Percentiles rank a stretch among this genome's conserved stretches.
phyloP scores from a whole-genome alignment of 345 rosid genomes.

The Raphanus sativus region DNA sequence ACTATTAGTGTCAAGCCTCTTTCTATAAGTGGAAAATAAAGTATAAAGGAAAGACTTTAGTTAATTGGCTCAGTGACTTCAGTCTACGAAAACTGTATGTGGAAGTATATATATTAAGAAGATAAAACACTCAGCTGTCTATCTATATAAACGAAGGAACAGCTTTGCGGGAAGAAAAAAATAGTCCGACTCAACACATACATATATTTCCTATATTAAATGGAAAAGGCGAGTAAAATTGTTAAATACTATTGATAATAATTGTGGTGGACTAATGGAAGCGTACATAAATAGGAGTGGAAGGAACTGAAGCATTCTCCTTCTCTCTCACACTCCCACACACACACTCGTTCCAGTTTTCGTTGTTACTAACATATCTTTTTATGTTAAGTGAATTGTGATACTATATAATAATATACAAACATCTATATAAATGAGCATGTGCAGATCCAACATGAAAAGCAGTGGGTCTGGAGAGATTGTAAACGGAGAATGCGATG shows the following conservation, averaged over 20 bases:
- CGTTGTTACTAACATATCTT: neutral
- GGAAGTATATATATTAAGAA: constrained; percentile 4
- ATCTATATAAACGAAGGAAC: neutral
- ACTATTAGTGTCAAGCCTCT: constrained; percentile 13
- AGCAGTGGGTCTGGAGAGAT: constrained; percentile 33
- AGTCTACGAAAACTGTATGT: constrained; percentile 3
- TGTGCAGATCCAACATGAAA: constrained; percentile 31
- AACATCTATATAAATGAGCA: constrained; percentile 19
- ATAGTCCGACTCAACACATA: neutral
- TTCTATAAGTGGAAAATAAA: constrained; percentile 28
- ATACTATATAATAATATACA: neutral
- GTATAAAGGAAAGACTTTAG: constrained; percentile 8
- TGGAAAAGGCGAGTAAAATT: neutral
- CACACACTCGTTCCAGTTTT: neutral
- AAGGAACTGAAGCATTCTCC: constrained; percentile 26
- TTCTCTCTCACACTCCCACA: constrained; percentile 19
- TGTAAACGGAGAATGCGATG: constrained; percentile 30
- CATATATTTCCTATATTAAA: neutral
- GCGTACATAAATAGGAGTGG: constrained; percentile 28
- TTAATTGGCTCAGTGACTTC: neutral
- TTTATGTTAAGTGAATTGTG: neutral
- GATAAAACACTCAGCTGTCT: neutral
- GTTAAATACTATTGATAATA: constrained; percentile 10
- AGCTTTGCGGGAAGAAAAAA: neutral
- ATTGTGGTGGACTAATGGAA: constrained; percentile 5